Conservation (phyloP, 2,329 filamentous ascomycete genomes). For the Verticillium nonalfalfae region DNA sequence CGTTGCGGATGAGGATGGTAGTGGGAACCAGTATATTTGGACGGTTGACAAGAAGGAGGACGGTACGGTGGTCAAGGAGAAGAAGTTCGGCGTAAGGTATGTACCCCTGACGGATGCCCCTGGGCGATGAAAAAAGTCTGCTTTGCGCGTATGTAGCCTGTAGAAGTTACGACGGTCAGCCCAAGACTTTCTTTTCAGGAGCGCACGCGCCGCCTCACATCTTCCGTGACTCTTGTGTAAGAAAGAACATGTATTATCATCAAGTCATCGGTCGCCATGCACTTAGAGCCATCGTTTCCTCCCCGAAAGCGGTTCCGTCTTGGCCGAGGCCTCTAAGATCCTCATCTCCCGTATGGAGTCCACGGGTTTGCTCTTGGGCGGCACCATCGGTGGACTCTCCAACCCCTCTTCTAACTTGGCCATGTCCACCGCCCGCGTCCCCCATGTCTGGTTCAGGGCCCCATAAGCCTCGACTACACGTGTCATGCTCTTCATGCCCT, state of each 20-base stretch:
- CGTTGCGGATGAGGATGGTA: slow-evolving; percentile 46
- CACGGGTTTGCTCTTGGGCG: not conserved
- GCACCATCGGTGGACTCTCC: not conserved
- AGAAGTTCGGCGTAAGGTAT: slow-evolving; percentile 66
- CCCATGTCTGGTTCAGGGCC: not conserved
- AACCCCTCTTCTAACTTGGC: slow-evolving; percentile 5
- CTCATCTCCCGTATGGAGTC: not conserved
- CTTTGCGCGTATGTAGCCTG: too few species aligned
- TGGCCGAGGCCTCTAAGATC: not conserved
- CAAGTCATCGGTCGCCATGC: not conserved
- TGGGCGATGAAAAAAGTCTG: slow-evolving; percentile 2
- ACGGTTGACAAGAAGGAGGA: slow-evolving; percentile 64
- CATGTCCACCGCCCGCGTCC: slow-evolving; percentile 2
- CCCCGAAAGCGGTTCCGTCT: not conserved
- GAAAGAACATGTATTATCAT: not conserved
- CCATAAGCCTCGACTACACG: slow-evolving; percentile 6
- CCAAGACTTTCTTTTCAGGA: too few species aligned
- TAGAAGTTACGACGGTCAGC: too few species aligned
- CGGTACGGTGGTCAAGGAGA: slow-evolving; percentile 54
- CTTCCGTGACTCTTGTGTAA: too few species aligned
- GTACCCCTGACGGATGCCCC: slow-evolving; percentile 72
- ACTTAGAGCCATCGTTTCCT: not conserved
- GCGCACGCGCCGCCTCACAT: too few species aligned
- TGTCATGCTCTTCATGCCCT: slow-evolving; percentile 6
- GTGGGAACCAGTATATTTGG: slow-evolving; percentile 61